Evolutionary conservation across 2,329 filamentous ascomycete species (phyloP).

Genomic region (Epichloe coenophiala): DNA sequence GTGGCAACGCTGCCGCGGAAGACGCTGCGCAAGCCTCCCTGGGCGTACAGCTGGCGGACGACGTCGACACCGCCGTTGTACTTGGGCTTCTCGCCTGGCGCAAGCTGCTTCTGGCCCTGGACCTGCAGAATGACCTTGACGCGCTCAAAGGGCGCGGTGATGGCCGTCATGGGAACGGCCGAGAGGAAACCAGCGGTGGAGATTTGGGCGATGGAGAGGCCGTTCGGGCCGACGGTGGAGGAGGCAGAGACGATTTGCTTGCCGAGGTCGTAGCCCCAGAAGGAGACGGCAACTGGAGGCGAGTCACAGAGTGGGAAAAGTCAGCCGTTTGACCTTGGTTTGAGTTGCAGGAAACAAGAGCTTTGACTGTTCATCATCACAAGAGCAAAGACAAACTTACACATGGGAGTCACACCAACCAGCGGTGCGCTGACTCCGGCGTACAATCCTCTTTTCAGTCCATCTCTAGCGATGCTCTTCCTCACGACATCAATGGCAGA

Average conservation of each 20-base stretch:
- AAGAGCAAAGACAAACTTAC: conserved; percentile 41
- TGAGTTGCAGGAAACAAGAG: no score
- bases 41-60: conserved; percentile 80
- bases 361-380: no score
- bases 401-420: conserved; percentile 97
- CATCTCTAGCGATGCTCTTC: conserved; percentile 79
- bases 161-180: conserved; percentile 91
- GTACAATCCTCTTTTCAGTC: conserved; percentile 69
- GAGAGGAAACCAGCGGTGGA: conserved; percentile 94
- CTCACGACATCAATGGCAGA: conserved; percentile 83
- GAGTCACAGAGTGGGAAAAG: no score
- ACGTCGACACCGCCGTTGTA: conserved; percentile 83
- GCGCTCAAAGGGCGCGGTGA: conserved; percentile 98
- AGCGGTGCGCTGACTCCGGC: conserved; percentile 93
- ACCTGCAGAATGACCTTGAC: conserved; percentile 98
- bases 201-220: conserved; percentile 76
- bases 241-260: conserved; percentile 69
- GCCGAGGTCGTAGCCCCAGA: conserved; percentile 89
- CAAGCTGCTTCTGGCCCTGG: conserved; percentile 81
- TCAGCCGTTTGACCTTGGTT: background rate
- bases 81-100: conserved; percentile 81
- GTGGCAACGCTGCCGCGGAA: conserved; percentile 88
- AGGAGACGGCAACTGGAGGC: conserved; percentile 48
- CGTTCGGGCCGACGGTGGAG: conserved; percentile 50
- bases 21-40: conserved; percentile 80